Evolutionary conservation across 371 early-diverging fungal species (phyloP).

Genomic region (Racocetra persica): DNA sequence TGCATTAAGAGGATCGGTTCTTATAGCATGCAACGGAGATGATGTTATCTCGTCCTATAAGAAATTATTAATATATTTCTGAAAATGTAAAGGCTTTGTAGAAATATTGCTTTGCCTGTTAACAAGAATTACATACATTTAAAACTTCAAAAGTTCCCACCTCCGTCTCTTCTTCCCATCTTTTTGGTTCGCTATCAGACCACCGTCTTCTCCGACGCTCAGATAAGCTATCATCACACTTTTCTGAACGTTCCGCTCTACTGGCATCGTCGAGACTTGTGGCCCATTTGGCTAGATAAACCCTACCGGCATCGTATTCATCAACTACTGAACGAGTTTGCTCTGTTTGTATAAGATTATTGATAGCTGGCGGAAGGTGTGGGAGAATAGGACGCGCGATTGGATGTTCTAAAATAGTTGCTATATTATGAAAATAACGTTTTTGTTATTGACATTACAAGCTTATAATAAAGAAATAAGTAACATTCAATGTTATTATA

Average conservation of each 20-base stretch:
- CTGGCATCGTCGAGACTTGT: conserved; percentile 62
- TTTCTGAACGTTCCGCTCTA: conserved; percentile 53
- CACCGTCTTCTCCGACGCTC: conserved; percentile 39
- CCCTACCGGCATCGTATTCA: conserved; percentile 83
- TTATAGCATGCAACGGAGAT: conserved; percentile 51
- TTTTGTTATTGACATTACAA: background rate
- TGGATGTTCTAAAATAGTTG: conserved; percentile 79
- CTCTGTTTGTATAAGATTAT: conserved; percentile 58
- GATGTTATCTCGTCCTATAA: conserved; percentile 47
- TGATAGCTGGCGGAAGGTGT: conserved; percentile 66
- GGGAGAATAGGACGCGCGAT: conserved; percentile 81
- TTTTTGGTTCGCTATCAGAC: conserved; percentile 43
- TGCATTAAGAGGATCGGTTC: conserved; percentile 69
- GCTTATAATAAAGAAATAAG: background rate
- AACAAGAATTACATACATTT: conserved; percentile 56
- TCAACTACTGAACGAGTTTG: conserved; percentile 57
- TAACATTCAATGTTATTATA: conserved; percentile 32
- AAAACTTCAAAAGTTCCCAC: conserved; percentile 72
- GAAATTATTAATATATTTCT: background rate
- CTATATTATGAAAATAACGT: conserved; percentile 45
- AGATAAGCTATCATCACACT: conserved; percentile 28
- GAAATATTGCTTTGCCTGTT: no score
- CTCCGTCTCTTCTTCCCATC: conserved; percentile 61
- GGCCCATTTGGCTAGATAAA: conserved; percentile 84
- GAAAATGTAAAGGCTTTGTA: background rate